These are phyloP conservation scores for Nitzschia sp. DNA, from an alignment of 108 stramenopile species.

Conservation along the genomic window DNA sequence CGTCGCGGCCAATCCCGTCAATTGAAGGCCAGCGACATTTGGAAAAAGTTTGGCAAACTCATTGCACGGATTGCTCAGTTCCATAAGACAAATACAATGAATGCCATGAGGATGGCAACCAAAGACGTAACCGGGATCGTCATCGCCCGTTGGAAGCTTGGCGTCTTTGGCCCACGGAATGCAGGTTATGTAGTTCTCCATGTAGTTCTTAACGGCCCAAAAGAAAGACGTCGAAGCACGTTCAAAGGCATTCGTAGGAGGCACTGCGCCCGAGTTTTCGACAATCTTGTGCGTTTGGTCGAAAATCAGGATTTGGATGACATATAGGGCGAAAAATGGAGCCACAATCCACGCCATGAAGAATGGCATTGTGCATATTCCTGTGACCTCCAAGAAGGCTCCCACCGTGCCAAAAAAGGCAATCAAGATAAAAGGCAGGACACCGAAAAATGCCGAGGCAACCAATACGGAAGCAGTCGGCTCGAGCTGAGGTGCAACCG, in stretches of 20 bases:
- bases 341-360: neutral
- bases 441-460: slow-evolving; percentile 1
- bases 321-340: slow-evolving; percentile 10
- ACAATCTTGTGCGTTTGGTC: slow-evolving; percentile 12
- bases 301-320: slow-evolving; percentile 5
- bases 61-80: neutral
- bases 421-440: neutral
- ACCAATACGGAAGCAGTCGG: slow-evolving; percentile 4
- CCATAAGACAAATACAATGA: slow-evolving; percentile 35
- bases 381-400: neutral
- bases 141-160: neutral
- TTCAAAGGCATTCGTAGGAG: slow-evolving; percentile 2
- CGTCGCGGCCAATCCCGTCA: slow-evolving; percentile 55
- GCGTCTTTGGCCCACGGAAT: slow-evolving; percentile 12
- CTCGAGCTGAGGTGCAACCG: neutral
- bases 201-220: slow-evolving; percentile 17
- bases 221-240: neutral
- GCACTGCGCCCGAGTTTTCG: slow-evolving; percentile 4
- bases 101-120: slow-evolving; percentile 64
- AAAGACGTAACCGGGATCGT: slow-evolving; percentile 44
- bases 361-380: neutral
- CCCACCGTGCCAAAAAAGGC: neutral
- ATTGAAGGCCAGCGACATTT: slow-evolving; percentile 25
- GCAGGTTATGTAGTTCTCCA: slow-evolving; percentile 18
- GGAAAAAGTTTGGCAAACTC: slow-evolving; percentile 25